Percentiles rank a stretch among this genome's conserved stretches.
phyloP scores from a whole-genome alignment of 176 grass and related monocot species.

The Ampelocalamus luodianensis region DNA sequence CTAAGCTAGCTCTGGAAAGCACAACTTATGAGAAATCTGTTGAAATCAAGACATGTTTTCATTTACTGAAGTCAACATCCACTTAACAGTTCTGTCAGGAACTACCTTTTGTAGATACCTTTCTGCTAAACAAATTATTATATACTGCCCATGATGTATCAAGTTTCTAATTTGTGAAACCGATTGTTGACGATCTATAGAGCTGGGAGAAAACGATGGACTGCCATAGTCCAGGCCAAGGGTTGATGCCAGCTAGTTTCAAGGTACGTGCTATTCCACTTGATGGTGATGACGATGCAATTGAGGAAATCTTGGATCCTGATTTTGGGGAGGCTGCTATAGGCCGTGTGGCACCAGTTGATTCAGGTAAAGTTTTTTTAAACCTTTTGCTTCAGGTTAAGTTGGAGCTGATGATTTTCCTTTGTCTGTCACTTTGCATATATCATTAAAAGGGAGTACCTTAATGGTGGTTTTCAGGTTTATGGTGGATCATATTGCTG shows the following conservation, averaged over 20 bases:
- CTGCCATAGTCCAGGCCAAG: constrained; percentile 87
- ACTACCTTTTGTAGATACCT: not conserved
- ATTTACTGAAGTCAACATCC: not conserved
- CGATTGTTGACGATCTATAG: constrained; percentile 37
- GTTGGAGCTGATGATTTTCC: not conserved
- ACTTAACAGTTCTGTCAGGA: not conserved
- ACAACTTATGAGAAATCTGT: too few species aligned
- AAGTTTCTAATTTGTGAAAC: not conserved
- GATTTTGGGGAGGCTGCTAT: constrained; percentile 91
- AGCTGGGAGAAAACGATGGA: constrained; percentile 99
- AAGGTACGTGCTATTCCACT: constrained; percentile 79
- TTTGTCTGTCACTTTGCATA: not conserved
- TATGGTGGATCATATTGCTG: constrained; percentile 93
- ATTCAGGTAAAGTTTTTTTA: constrained; percentile 54
- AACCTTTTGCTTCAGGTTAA: constrained; percentile 56
- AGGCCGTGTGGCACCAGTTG: constrained; percentile 84
- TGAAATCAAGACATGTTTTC: not conserved
- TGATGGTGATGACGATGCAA: constrained; percentile 66
- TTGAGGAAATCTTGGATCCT: constrained; percentile 87
- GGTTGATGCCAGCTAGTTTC: constrained; percentile 89
- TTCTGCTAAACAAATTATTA: not conserved
- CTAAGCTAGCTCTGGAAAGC: not conserved
- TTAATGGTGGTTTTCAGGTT: constrained; percentile 47
- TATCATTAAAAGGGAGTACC: not conserved
- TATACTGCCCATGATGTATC: not conserved